Conservation (phyloP, 768 basidiomycete species). For the Dacryopinax primogenitus region DNA sequence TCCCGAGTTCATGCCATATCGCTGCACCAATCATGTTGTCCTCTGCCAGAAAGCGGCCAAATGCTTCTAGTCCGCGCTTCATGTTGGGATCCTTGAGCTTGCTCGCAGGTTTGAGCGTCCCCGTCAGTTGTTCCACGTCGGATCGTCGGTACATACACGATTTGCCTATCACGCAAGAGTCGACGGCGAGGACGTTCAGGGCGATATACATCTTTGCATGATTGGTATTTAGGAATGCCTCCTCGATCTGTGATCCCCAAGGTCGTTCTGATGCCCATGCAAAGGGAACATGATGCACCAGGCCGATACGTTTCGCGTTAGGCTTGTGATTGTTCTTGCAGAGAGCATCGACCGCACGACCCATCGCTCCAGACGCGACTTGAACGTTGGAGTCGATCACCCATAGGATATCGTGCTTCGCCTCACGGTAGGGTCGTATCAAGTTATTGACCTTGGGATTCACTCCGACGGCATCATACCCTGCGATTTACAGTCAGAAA, state of each 20-base stretch:
- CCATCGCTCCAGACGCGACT: constrained; percentile 62
- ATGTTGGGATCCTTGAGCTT: background rate
- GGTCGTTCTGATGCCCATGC: constrained; percentile 55
- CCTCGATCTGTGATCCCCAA: constrained; percentile 76
- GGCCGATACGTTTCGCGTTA: constrained; percentile 42
- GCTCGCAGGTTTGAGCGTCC: constrained; percentile 37
- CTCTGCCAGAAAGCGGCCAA: constrained; percentile 84
- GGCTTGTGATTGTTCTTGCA: constrained; percentile 27
- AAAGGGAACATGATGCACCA: constrained; percentile 94
- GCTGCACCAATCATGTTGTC: constrained; percentile 94
- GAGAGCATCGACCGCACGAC: constrained; percentile 72
- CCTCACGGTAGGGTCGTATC: constrained; percentile 65
- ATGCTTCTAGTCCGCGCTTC: constrained; percentile 52
- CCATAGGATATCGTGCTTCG: constrained; percentile 84
- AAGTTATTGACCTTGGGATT: constrained; percentile 99
- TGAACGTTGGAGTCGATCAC: constrained; percentile 92
- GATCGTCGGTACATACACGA: constrained; percentile 87
- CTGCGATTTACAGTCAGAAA: constrained; percentile 32
- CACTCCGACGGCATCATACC: constrained; percentile 71
- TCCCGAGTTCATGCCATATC: constrained; percentile 83
- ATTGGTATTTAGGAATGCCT: constrained; percentile 90
- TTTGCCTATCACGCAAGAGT: constrained; percentile 95
- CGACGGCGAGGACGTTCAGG: constrained; percentile 75
- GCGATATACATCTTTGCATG: constrained; percentile 98
- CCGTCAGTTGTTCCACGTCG: constrained; percentile 66